Base-by-base conservation (phyloP, 495 filamentous ascomycete species). In the Annulohypoxylon bovei region DNA sequence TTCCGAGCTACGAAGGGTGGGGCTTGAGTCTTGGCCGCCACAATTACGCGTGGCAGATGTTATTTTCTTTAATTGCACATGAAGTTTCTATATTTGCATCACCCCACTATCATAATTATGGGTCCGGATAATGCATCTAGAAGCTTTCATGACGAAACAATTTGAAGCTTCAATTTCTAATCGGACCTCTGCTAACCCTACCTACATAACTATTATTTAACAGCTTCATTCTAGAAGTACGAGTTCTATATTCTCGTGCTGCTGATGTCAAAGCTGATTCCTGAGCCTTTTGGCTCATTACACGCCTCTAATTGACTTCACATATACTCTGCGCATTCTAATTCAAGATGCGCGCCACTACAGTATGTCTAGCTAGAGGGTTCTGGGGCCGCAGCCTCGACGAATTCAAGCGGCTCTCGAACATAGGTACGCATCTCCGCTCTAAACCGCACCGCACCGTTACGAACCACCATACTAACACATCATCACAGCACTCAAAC, bases 331-430 rank as follows among this genome's bases (percentile, higher is more conserved):
- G 58, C 58, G 62, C 62, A 65, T 28, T 23, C 62, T 9, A 52
- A 9, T 49, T 35, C 71, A 77, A 54, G 16, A 85, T 85, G 83
- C 78, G 80, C 61, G 76, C 79, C 44, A 84, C 83, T 23, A 61
- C 77, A 33, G 65, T 52, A 28, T 78, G 80, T 37, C 76, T 81
- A 6, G 50, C 70, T 66, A 83, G 78, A 67, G 77, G 81, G 73
- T 84, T 85, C 75, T 77, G 72, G 66, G 77, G 71, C 44, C 81
- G 83, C 28, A 85, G 81, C 66, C 2, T 81, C 7, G 81, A 83
- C 23, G 83, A 85, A 65, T 73, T 84, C 73, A 81, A 81, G 67
- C 77, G 83, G 50, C 77, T 82, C 40, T 77, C 79, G 4, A 75
- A 80, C 14, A 80, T 84, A 33, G 81, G 83, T 84, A 79, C 52